phyloP scores from a whole-genome alignment of 1,284 basidiomycete species.

The Fomitopsis betulina region DNA sequence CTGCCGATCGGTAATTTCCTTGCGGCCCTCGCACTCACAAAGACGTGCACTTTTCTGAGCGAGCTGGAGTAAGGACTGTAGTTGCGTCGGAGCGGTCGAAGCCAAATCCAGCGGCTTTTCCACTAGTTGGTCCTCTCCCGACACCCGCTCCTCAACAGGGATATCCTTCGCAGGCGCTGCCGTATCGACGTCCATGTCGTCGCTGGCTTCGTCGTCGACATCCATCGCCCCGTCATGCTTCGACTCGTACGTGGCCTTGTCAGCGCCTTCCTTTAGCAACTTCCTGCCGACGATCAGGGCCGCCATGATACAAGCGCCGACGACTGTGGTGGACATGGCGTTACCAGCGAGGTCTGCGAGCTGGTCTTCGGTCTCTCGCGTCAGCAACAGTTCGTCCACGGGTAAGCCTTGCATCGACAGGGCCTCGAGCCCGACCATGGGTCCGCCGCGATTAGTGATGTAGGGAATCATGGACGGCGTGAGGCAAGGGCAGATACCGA shows the following conservation, averaged over 20 bases:
- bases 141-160: constrained; percentile 48
- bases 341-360: constrained; percentile 94
- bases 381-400: constrained; percentile 86
- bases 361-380: constrained; percentile 91
- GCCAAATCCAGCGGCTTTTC: constrained; percentile 68
- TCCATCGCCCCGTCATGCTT: constrained; percentile 41
- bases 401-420: constrained; percentile 92
- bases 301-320: constrained; percentile 85
- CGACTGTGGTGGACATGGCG: constrained; percentile 96
- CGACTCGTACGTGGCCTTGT: constrained; percentile 58
- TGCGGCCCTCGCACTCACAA: constrained; percentile 87
- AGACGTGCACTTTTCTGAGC: constrained; percentile 75
- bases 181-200: constrained; percentile 23
- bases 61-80: constrained; percentile 56
- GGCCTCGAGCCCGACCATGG: constrained; percentile 91
- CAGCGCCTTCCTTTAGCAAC: constrained; percentile 61
- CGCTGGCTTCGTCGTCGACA: constrained; percentile 28
- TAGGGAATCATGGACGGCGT: constrained; percentile 97
- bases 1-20: constrained; percentile 67
- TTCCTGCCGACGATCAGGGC: constrained; percentile 69
- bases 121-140: constrained; percentile 65
- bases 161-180: constrained; percentile 15
- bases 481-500: constrained; percentile 87
- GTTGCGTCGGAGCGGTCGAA: constrained; percentile 41
- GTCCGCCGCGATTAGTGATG: constrained; percentile 94